A percentile compares a stretch with the other conserved stretches of the same genome.
Conservation (phyloP, 805 yeast genomes). For the Starmerella bacillaris region DNA sequence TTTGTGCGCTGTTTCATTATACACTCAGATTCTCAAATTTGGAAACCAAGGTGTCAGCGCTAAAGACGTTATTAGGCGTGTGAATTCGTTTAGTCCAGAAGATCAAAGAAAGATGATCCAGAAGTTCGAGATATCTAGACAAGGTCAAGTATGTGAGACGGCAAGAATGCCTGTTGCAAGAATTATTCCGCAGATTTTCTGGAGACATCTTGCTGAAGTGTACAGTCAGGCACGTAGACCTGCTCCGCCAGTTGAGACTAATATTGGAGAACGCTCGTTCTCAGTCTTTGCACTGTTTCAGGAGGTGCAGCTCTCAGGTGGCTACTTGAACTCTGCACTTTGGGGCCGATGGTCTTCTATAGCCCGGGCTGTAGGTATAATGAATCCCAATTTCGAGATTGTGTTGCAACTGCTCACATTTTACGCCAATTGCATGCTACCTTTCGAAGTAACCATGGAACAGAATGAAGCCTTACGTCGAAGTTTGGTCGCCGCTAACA, state of each 20-base stretch:
- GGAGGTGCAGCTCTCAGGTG: conserved; percentile 11
- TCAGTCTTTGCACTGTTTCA: conserved; percentile 12
- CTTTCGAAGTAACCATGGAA: conserved; percentile 13
- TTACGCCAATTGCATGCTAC: conserved; percentile 13
- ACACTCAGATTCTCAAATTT: conserved; percentile 10
- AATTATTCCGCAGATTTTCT: conserved; percentile 10
- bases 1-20: conserved; percentile 10
- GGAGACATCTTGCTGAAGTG: conserved; percentile 10
- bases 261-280: conserved; percentile 6
- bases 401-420: conserved; percentile 11
- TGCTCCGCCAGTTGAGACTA: conserved; percentile 5
- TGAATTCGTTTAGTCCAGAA: conserved; percentile 6
- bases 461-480: conserved; percentile 10
- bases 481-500: too few relatives aligned
- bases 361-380: conserved; percentile 8
- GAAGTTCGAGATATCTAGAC: conserved; percentile 10
- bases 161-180: conserved; percentile 8
- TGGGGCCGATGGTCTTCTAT: conserved; percentile 11
- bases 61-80: conserved; percentile 8
- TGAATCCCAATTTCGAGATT: conserved; percentile 1
- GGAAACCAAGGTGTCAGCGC: conserved; percentile 5
- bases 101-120: conserved; percentile 11
- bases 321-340: conserved; percentile 9
- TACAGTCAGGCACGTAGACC: conserved; percentile 8
- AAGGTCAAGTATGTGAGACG: conserved; percentile 2